phyloP scores from a whole-genome alignment of 768 basidiomycete species.

The Lactarius psammicola region DNA sequence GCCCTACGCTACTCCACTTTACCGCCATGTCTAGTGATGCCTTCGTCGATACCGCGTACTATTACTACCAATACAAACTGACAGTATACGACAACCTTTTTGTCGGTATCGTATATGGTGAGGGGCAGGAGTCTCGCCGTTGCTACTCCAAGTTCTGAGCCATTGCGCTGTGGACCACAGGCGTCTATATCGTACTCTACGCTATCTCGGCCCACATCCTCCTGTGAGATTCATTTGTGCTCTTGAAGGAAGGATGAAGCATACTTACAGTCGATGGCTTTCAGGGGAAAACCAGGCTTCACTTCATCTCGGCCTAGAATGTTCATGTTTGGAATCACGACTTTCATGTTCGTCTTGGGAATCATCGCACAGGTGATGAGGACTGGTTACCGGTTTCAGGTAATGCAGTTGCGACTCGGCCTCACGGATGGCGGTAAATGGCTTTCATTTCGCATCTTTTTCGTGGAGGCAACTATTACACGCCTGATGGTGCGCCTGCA shows the following conservation, averaged over 20 bases:
- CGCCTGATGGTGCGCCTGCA: neutral
- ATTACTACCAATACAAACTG: neutral
- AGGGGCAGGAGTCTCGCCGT: neutral
- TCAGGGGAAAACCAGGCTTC: neutral
- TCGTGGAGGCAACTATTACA: neutral
- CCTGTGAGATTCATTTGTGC: neutral
- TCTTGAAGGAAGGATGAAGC: neutral
- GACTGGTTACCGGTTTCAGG: neutral
- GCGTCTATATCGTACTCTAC: neutral
- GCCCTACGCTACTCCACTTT: too few species aligned
- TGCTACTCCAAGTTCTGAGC: neutral
- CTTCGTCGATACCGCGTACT: too few species aligned
- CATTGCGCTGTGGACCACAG: neutral
- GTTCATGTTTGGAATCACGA: neutral
- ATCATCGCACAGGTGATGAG: neutral
- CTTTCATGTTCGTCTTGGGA: neutral
- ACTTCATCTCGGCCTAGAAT: neutral
- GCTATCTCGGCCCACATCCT: neutral
- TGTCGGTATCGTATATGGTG: neutral
- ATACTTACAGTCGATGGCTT: neutral
- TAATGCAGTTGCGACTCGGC: neutral
- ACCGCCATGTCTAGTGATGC: too few species aligned
- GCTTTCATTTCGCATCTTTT: too few species aligned
- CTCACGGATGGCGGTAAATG: neutral
- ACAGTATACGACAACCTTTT: neutral